These are phyloP conservation scores for Cryptococcus sp. DNA, from an alignment of 1,284 basidiomycete species.

Conservation along the genomic window DNA sequence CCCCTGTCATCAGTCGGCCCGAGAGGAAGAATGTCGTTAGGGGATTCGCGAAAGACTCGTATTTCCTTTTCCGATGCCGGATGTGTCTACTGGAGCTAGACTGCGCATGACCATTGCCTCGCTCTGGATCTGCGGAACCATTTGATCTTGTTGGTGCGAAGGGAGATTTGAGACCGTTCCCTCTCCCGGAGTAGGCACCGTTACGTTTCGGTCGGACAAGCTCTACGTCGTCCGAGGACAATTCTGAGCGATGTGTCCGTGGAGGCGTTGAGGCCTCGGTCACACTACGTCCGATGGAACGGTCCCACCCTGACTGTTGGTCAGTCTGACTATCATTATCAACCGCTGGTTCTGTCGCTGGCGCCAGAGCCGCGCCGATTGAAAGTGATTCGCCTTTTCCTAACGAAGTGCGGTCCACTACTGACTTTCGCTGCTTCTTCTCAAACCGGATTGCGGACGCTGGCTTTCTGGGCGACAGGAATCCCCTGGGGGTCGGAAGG, in stretches of 20 bases:
- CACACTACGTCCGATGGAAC: conserved; percentile 21
- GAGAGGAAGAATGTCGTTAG: conserved; percentile 64
- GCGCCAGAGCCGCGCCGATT: no score
- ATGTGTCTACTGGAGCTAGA: no score
- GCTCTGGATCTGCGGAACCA: no score
- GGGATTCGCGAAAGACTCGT: conserved; percentile 21
- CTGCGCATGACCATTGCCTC: no score
- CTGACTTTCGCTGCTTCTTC: conserved; percentile 22
- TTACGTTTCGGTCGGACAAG: conserved; percentile 10
- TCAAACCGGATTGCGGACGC: conserved; percentile 40
- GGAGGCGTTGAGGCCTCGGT: conserved; percentile 28
- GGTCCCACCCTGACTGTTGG: conserved; percentile 7
- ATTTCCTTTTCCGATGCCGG: no score
- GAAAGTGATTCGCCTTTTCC: no score
- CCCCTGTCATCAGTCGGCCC: conserved; percentile 76
- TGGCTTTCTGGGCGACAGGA: conserved; percentile 47
- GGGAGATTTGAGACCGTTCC: neutral
- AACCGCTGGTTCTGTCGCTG: no score
- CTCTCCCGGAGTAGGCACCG: neutral
- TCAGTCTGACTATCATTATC: no score
- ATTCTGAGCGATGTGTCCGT: conserved; percentile 11
- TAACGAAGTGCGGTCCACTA: no score
- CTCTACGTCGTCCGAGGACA: conserved; percentile 31
- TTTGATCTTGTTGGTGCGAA: no score
- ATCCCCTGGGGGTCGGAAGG: conserved; percentile 43